A percentile compares a stretch with the other conserved stretches of the same genome.
These are phyloP conservation scores for Brassica balearica DNA, from an alignment of 441 rosid species.

Conservation along the genomic window DNA sequence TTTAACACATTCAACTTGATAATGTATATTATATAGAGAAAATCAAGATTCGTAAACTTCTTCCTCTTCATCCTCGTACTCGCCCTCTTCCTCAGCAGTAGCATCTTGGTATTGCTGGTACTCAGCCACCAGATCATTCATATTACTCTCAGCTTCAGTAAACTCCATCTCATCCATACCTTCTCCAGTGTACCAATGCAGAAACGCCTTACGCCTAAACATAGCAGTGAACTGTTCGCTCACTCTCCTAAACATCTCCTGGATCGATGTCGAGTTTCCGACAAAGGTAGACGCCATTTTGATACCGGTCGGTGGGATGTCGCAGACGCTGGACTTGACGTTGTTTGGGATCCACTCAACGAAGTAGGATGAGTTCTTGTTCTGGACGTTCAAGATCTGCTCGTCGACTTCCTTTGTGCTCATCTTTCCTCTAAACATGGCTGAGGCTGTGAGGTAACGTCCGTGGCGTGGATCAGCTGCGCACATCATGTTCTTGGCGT, in stretches of 20 bases:
- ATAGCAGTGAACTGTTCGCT: constrained; percentile 48
- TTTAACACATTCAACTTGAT: constrained; percentile 15
- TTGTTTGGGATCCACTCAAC: constrained; percentile 98
- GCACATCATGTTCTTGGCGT: constrained; percentile 89
- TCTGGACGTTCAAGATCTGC: constrained; percentile 89
- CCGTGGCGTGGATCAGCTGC: constrained; percentile 93
- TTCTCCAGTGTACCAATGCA: constrained; percentile 48
- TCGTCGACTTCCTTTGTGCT: constrained; percentile 96
- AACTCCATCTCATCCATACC: constrained; percentile 48
- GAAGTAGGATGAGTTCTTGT: constrained; percentile 91
- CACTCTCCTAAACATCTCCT: constrained; percentile 45
- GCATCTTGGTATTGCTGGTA: constrained; percentile 46
- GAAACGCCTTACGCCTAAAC: constrained; percentile 44
- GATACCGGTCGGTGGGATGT: constrained; percentile 67
- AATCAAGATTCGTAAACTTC: constrained; percentile 40
- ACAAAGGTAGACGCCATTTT: constrained; percentile 43
- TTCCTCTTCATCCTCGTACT: constrained; percentile 42
- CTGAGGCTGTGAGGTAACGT: constrained; percentile 90
- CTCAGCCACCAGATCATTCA: constrained; percentile 45
- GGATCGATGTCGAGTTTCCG: constrained; percentile 45
- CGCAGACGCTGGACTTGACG: constrained; percentile 90
- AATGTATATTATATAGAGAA: constrained; percentile 7
- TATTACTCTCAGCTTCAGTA: constrained; percentile 45
- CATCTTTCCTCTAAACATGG: constrained; percentile 95
- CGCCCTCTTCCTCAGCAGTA: constrained; percentile 45